Evolutionary conservation across 495 filamentous ascomycete species (phyloP), one percentile per base, ranked within the genome.

Genomic region (Annulohypoxylon nitens): DNA sequence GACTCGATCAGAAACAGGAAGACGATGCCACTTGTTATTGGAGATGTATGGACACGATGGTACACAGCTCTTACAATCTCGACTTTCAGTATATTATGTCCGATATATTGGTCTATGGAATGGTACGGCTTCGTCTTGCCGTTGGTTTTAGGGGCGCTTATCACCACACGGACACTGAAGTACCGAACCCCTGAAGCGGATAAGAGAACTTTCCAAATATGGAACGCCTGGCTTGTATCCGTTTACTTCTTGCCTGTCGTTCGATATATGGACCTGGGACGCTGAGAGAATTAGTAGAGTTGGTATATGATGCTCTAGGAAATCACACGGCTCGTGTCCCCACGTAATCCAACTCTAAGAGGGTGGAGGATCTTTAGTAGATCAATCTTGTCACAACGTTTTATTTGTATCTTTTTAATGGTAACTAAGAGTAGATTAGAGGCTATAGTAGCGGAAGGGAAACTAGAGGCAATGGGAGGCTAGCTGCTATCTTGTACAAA

Each of bases 21-120:
- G 16, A 83, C 86, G 0, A 23, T 83, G 25, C 84, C 83, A 4
- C 69, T 86, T 1, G 75, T 83, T 0, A 59, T 84, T 2, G 87
- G 87, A 0, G 82, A 88, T 39, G 55, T 20, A 5, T 48, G 67
- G 5, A 77, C 83, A 2, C 77, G 87, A 2, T 84, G 81, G 80
- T 63, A 71, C 0, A 80, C 83, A 53, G 80, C 80, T 3, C 37
- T 76, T 6, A 74, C 71, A 2, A 70, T 86, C 2, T 36, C 77
- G 0, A 53, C 81, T 7, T 89, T 84, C 84, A 80, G 80, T 11
- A 11, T 83, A 6, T 62, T 70, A 0, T 83, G 81, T 64, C 75
- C 80, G 1, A 9, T 59, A 4, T 86, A 82, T 54, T 86, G 84
- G 84, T 60, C 57, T 43, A n/a, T 60, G 36, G 18, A 37, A n/a